Evolutionary conservation across 345 rosid species (phyloP).

Genomic region (Syzygium oleosum): DNA sequence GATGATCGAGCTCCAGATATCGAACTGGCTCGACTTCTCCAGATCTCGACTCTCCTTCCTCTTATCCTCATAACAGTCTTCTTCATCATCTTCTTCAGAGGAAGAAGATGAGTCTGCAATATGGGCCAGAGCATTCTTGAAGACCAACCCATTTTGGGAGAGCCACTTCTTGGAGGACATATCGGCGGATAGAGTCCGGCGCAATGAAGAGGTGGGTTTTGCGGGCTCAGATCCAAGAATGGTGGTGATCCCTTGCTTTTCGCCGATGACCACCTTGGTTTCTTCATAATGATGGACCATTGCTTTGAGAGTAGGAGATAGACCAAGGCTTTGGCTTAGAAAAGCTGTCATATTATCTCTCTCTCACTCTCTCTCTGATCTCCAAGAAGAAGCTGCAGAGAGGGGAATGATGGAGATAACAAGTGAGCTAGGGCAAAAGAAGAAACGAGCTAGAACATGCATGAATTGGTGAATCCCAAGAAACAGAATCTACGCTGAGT

Average conservation of each 20-base stretch:
- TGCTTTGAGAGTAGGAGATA: constrained; percentile 3
- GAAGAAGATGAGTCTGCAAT: neutral
- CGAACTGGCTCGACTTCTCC: constrained; percentile 23
- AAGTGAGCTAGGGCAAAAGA: neutral
- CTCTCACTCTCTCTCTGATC: neutral
- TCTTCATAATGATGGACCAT: constrained; percentile 18
- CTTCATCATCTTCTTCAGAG: constrained; percentile 11
- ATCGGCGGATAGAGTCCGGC: constrained; percentile 77
- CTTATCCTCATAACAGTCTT: constrained; percentile 24
- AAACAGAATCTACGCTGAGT: neutral
- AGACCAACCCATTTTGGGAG: constrained; percentile 28
- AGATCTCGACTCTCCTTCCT: constrained; percentile 7
- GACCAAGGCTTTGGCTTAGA: neutral
- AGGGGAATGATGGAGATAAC: neutral
- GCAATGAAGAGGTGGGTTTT: constrained; percentile 33
- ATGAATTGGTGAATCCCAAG: neutral
- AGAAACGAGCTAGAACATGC: neutral
- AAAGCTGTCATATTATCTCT: constrained; percentile 12
- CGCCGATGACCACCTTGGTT: constrained; percentile 12
- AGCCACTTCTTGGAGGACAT: constrained; percentile 78
- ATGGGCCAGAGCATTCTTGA: constrained; percentile 43
- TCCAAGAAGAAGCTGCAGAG: neutral
- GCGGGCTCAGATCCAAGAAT: constrained; percentile 49
- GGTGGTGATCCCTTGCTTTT: constrained; percentile 65
- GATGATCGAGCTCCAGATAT: constrained; percentile 57